Percentiles rank a stretch among this genome's conserved stretches.
These are phyloP conservation scores for Curvularia eragrostidis DNA, from an alignment of 2,329 filamentous ascomycete species.

Conservation along the genomic window DNA sequence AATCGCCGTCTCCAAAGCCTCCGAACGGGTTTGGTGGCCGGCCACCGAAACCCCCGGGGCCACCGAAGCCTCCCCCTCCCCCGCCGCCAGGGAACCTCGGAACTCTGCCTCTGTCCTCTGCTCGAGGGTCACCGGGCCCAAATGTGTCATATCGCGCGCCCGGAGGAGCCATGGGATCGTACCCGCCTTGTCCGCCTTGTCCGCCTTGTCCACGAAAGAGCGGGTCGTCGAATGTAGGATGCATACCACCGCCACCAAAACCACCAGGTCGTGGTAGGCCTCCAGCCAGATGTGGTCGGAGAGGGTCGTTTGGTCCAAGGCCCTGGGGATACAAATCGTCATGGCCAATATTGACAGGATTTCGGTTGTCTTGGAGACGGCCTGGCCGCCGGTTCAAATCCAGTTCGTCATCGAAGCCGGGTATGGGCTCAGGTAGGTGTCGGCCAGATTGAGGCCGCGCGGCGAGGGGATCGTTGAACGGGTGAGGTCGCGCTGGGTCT, in stretches of 20 bases:
- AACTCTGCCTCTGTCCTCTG: constrained; percentile 41
- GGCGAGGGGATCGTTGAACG: constrained; percentile 72
- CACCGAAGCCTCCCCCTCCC: constrained; percentile 55
- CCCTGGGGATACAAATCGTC: constrained; percentile 88
- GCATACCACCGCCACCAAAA: constrained; percentile 84
- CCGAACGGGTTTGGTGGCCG: constrained; percentile 65
- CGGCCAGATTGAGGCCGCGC: constrained; percentile 61
- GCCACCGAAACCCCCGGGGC: constrained; percentile 47
- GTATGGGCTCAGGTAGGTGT: constrained; percentile 80
- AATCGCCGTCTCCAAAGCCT: constrained; percentile 66
- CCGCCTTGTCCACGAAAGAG: constrained; percentile 71
- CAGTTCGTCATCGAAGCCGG: constrained; percentile 91
- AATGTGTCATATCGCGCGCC: constrained; percentile 92
- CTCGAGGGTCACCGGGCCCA: constrained; percentile 59
- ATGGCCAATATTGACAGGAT: constrained; percentile 76
- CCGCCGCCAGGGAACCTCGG: constrained; percentile 50
- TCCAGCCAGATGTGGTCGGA: constrained; percentile 70
- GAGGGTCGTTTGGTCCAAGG: constrained; percentile 82
- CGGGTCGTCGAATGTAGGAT: constrained; percentile 92
- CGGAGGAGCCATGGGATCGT: constrained; percentile 78
- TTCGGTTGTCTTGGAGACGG: constrained; percentile 55
- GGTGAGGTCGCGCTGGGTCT: constrained; percentile 69
- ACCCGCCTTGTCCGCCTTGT: constrained; percentile 54
- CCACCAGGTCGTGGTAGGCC: constrained; percentile 63
- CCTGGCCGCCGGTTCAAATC: constrained; percentile 75